Evolutionary conservation across 1,139 yeast genomes (phyloP), one percentile per base, ranked within the genome.

Genomic region (Diutina ranongensis): DNA sequence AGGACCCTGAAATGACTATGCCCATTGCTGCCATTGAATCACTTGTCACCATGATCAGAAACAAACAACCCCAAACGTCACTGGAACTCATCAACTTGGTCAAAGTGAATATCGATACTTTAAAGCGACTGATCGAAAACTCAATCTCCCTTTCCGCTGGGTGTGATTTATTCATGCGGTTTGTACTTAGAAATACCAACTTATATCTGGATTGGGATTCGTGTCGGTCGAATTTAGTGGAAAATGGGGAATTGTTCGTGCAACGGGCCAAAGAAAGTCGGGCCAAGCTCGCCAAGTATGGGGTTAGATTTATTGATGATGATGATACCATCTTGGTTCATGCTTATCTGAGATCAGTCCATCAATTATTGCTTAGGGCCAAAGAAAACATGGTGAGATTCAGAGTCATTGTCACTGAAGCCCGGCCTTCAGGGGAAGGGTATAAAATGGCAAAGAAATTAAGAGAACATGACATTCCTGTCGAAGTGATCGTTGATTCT

Each of bases 21-120:
- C 99, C 99, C 3, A 86, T 94, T 38, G 99, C 98, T 46, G 98
- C 98, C 45, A 94, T 94, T 57, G 97, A 92, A 63, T 80, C 96
- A 19, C 69, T 94, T 46, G 95, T 92, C 27, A 83, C 94, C 4
- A 75, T 92, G 66, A 67, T 94, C 38, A 72, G 82, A 51, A 77
- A 80, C 45, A 83, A 87, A 54, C 87, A 87, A 59, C 97, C 97
- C 2, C 74, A 87, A 3, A 94, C 99, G 0, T 86, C 96, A 2
- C 85, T 97, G 1, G 98, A 94, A 61, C 74, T 92, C 57, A 89
- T 88, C 59, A 83, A 80, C 47, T 69, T 88, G 16, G 78, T 92
- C 48, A 83, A 83, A 49, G 76, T 78, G 46, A 94, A 95, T 40
- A 83, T 86, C 12, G 76, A 74, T 45, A 78, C 76, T 44, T 68